Evolutionary conservation across 106 monocot species (phyloP), one percentile per base, ranked within the genome.

Genomic region (Dendrobium huoshanense): DNA sequence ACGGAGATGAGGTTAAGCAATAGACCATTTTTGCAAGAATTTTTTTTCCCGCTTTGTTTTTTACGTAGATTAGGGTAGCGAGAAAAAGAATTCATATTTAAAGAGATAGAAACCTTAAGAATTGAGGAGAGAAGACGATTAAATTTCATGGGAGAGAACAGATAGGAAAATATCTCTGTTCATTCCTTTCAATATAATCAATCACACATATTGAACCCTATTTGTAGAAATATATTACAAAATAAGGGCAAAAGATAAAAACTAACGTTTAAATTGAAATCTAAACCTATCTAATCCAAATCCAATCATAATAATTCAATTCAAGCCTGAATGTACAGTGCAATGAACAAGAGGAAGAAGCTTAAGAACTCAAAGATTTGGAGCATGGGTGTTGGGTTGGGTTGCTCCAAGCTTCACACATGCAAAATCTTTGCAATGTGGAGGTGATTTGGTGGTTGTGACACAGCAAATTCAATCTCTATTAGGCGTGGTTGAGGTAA

Each of bases 1-100:
- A 98, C 77, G 77, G 91, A 75, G 89, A 92, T 29, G 92, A 94
- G 89, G 97, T 94, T 31, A 82, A 83, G 77, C 43, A 44, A 44
- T 20, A 20, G 22, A 43, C 43, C 43, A 20, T 74, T 44, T 41
- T 20, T n/a, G 74, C 41, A 74, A 20, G 37, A 37, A 33, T 27
- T 11, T 18, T 11, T 27, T 70, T 70, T 70, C 33, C 6, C 22
- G 10, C 8, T 22, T 1, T 61, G 61, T 61, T 22, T 61, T 9
- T 19, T 3, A 61, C n/a, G 61, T 8, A 61, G 22, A 61, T 61
- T 7, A 22, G 19, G 19, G 4, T 61, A 61, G 20, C 22, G 5
- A 61, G 61, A 61, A 22, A 10, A 7, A 20, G 22, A 61, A n/a
- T 61, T 61, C 22, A 61, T 10, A 15, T 15, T 13, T 3, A 2